These are phyloP conservation scores for Aspergillus transmontanensis DNA, from an alignment of 2,329 filamentous ascomycete genomes.

Conservation along the genomic window DNA sequence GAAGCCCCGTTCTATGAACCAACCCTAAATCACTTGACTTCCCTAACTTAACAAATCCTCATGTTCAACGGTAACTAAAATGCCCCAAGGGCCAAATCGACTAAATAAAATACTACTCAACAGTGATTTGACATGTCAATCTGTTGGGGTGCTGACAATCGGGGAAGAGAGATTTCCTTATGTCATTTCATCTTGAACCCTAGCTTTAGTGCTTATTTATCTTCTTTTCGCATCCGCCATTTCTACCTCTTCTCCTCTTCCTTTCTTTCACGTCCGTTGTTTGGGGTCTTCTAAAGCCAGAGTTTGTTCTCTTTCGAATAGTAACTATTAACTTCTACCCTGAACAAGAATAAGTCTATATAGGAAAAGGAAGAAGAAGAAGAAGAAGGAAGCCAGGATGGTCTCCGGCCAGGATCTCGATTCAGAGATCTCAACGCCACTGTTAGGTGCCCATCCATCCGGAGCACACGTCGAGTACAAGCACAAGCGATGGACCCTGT, in stretches of 20 bases:
- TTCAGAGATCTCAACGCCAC: neutral
- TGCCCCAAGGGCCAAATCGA: neutral
- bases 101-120: neutral
- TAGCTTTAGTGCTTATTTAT: neutral
- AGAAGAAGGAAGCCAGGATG: neutral
- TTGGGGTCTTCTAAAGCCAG: neutral
- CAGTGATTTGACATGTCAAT: neutral
- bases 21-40: neutral
- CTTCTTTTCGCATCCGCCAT: neutral
- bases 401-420: neutral
- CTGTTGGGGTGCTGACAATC: neutral
- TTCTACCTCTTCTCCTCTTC: neutral
- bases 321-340: neutral
- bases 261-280: neutral
- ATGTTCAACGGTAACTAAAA: neutral
- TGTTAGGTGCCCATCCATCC: neutral
- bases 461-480: neutral
- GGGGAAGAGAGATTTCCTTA: neutral
- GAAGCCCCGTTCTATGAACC: neutral
- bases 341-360: neutral
- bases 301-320: neutral
- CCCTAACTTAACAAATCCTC: too few species aligned
- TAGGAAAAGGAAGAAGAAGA: neutral
- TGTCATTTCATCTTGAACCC: neutral
- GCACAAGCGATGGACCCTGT: constrained; percentile 4